A percentile compares a stretch with the other conserved stretches of the same genome.
These are phyloP conservation scores for Ophiostoma angusticollis DNA, from an alignment of 2,329 filamentous ascomycete species.

Conservation along the genomic window DNA sequence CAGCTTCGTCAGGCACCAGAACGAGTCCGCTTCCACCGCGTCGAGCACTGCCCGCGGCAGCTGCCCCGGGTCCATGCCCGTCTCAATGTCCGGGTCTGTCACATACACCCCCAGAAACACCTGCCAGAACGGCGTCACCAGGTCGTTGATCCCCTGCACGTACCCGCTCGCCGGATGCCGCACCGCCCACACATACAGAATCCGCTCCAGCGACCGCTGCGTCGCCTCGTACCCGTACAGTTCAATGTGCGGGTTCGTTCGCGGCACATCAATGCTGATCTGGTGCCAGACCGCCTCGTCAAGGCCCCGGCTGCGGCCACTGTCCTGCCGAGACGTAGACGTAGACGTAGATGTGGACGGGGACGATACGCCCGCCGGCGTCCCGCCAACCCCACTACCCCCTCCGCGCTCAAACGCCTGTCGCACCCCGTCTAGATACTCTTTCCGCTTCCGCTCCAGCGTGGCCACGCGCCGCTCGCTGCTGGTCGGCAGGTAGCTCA, in stretches of 20 bases:
- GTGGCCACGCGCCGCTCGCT: slow-evolving; percentile 84
- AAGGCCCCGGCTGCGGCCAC: slow-evolving; percentile 31
- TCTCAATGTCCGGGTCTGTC: slow-evolving; percentile 82
- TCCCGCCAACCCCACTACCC: slow-evolving; percentile 15
- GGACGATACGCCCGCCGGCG: no score
- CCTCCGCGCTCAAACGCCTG: slow-evolving; percentile 59
- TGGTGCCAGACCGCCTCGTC: slow-evolving; percentile 99
- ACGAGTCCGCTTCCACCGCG: slow-evolving; percentile 93
- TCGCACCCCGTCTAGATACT: slow-evolving; percentile 85
- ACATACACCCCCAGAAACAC: slow-evolving; percentile 93
- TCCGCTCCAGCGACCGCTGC: slow-evolving; percentile 83
- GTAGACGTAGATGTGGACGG: no score
- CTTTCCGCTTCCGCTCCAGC: slow-evolving; percentile 85
- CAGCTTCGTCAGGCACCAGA: slow-evolving; percentile 96
- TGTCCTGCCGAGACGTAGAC: no score
- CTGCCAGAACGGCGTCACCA: slow-evolving; percentile 96
- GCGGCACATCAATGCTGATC: slow-evolving; percentile 94
- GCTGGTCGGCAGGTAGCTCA: slow-evolving; percentile 94
- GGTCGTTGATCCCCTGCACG: slow-evolving; percentile 95
- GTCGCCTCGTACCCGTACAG: slow-evolving; percentile 94
- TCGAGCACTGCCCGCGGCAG: slow-evolving; percentile 82
- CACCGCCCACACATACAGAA: slow-evolving; percentile 95
- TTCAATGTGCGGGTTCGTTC: slow-evolving; percentile 91
- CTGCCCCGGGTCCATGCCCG: slow-evolving; percentile 93
- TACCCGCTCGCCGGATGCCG: slow-evolving; percentile 95